A percentile compares a stretch with the other conserved stretches of the same genome.
Evolutionary conservation across 2,329 filamentous ascomycete species (phyloP).

Genomic region (Clonostachys solani): DNA sequence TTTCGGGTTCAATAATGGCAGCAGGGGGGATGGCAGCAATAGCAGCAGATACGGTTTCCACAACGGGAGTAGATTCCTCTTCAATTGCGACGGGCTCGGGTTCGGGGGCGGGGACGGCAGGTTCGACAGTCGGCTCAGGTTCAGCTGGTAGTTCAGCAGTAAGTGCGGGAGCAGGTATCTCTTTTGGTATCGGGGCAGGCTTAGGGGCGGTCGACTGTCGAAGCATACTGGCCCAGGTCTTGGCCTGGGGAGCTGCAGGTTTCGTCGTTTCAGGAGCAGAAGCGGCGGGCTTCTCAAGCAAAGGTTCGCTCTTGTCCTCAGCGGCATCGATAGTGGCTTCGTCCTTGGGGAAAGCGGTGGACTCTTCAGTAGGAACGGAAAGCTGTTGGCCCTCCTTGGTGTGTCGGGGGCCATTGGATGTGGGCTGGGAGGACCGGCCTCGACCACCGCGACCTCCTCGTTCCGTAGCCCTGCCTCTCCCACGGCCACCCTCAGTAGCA

Average conservation of each 20-base stretch:
- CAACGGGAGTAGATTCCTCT: conserved; percentile 24
- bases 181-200: conserved; percentile 50
- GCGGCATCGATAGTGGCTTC: conserved; percentile 24
- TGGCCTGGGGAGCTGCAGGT: conserved; percentile 34
- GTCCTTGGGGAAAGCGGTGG: conserved; percentile 42
- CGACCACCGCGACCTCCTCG: conserved; percentile 56
- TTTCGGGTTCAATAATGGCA: conserved; percentile 42
- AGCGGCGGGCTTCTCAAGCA: conserved; percentile 23
- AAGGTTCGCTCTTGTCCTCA: conserved; percentile 23
- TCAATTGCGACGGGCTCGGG: conserved; percentile 25
- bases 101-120: conserved; percentile 16
- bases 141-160: conserved; percentile 17
- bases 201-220: conserved; percentile 55
- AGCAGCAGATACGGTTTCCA: conserved; percentile 19
- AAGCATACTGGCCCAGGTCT: conserved; percentile 76
- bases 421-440: conserved; percentile 48
- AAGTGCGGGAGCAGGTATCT: conserved; percentile 39
- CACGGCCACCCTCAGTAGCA: conserved; percentile 57
- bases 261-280: conserved; percentile 28
- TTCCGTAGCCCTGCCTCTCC: conserved; percentile 59
- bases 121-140: conserved; percentile 30
- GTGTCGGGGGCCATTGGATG: conserved; percentile 58
- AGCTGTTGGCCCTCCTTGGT: conserved; percentile 47
- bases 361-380: conserved; percentile 69
- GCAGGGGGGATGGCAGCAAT: conserved; percentile 14